Evolutionary conservation across 805 yeast genomes (phyloP).

Genomic region (Ogataea neopini): DNA sequence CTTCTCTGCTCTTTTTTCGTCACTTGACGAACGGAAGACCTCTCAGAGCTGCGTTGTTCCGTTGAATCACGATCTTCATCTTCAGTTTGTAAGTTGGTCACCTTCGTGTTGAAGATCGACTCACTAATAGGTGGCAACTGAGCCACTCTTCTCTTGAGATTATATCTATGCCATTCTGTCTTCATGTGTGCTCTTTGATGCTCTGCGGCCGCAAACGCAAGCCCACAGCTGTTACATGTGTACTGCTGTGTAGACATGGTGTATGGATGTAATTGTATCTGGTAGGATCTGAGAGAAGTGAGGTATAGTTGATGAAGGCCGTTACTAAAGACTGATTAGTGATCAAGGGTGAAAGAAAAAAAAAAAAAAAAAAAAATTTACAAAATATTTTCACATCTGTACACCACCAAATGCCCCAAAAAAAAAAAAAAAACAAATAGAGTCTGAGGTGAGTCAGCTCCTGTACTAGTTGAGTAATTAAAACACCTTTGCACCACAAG

Average conservation of each 20-base stretch:
- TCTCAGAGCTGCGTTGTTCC: conserved; percentile 21
- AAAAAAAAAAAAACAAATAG: too few species aligned
- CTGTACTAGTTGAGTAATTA: too few species aligned
- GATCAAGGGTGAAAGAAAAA: neutral
- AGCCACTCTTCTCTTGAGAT: conserved; percentile 91
- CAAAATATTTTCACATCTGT: neutral
- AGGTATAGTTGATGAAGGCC: too few species aligned
- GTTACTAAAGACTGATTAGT: neutral
- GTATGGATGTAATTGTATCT: neutral
- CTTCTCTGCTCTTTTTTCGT: conserved; percentile 53
- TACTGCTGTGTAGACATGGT: conserved; percentile 12
- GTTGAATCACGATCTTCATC: conserved; percentile 30
- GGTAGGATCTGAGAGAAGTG: too few species aligned
- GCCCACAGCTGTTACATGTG: conserved; percentile 89
- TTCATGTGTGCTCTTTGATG: conserved; percentile 92
- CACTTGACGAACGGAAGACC: conserved; percentile 29
- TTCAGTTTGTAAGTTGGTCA: conserved; percentile 19
- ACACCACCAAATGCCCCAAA: neutral
- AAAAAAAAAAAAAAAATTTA: conserved; percentile 2
- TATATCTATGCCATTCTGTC: conserved; percentile 97
- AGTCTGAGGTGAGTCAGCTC: too few species aligned
- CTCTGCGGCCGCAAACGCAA: conserved; percentile 78
- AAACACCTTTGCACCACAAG: conserved; percentile 6
- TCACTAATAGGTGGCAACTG: conserved; percentile 63
- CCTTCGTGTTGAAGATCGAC: conserved; percentile 31